Evolutionary conservation across 371 early-diverging fungal species (phyloP), one percentile per base, ranked within the genome.

Genomic region (Sporodiniella umbellata): DNA sequence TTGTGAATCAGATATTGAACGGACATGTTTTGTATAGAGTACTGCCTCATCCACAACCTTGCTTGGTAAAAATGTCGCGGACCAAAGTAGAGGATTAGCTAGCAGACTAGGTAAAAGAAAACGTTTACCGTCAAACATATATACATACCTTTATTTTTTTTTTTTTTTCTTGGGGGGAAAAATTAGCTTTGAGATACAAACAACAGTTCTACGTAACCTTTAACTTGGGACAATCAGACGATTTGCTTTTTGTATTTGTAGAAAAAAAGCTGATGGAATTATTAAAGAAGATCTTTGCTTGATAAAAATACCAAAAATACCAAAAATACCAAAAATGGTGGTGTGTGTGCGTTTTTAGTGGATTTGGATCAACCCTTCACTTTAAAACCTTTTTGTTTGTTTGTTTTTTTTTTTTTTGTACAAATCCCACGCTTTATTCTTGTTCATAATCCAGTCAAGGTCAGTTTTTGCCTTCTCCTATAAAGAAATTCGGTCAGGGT

Each of bases 41-140:
- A 55, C 57, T 4, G 72, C 76, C 0, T 58, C 83, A 5, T 57
- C 73, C 14, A 76, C 78, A 0, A 66, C 72, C 1, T 59, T 83
- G 1, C 43, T 83, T 4, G 72, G 75, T 17, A 69, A 62, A 45
- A 72, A 72, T 33, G 66, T 72, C 1, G 47, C 65, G 21, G 77
- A 76, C 37, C 57, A 54, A 12, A 65, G 77, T 24, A 53, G 58
- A 37, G 70, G 72, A 31, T 45, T 76, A 30, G 60, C 68, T 10
- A 60, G 73, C 37, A 58, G 69, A 35, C 42, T 76, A 54, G 77
- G 77, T 67, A 72, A 67, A 26, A 21, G n/a, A 46, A 18, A 33
- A 0, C 31, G 33, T 4, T 45, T 35, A 14, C 14, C 5, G 8
- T 4, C 14, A 18, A 2, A 24, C n/a, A n/a, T n/a, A n/a, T n/a